A percentile compares a stretch with the other conserved stretches of the same genome.
Evolutionary conservation across 2,329 filamentous ascomycete genomes (phyloP).

Genomic region (Huntiella savannae): DNA sequence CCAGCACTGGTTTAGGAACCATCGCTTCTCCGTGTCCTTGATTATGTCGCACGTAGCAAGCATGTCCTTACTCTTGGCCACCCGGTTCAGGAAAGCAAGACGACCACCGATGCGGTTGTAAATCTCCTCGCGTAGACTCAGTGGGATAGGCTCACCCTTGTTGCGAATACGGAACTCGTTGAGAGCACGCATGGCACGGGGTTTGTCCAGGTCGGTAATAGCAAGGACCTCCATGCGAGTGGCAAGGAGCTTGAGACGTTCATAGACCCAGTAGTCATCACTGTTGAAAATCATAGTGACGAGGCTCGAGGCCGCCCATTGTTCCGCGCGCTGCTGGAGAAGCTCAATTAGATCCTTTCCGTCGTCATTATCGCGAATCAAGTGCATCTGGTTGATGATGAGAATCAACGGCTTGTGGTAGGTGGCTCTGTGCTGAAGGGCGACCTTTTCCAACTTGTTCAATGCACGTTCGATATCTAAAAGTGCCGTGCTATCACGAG

Average conservation of each 20-base stretch:
- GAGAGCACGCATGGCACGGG: slow-evolving; percentile 57
- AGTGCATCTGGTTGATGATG: slow-evolving; percentile 85
- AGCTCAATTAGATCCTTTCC: slow-evolving; percentile 87
- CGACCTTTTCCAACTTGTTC: slow-evolving; percentile 96
- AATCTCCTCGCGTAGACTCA: slow-evolving; percentile 48
- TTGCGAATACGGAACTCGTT: slow-evolving; percentile 65
- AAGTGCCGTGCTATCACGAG: slow-evolving; percentile 75
- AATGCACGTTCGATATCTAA: slow-evolving; percentile 91
- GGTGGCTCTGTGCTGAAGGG: slow-evolving; percentile 45
- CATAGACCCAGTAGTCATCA: slow-evolving; percentile 98
- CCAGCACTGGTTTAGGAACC: slow-evolving; percentile 60
- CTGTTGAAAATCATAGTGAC: slow-evolving; percentile 89
- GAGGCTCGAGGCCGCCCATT: slow-evolving; percentile 83
- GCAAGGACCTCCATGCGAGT: slow-evolving; percentile 89
- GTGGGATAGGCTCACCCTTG: slow-evolving; percentile 39
- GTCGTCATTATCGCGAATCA: slow-evolving; percentile 78
- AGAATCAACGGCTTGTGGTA: slow-evolving; percentile 59
- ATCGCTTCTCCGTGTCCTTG: slow-evolving; percentile 50
- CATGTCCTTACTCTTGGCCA: slow-evolving; percentile 77
- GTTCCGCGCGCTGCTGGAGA: slow-evolving; percentile 84
- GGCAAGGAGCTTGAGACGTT: slow-evolving; percentile 76
- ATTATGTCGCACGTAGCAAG: slow-evolving; percentile 54
- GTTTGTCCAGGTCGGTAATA: slow-evolving; percentile 64
- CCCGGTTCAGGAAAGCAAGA: slow-evolving; percentile 69
- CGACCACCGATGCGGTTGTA: slow-evolving; percentile 79